phyloP scores from a whole-genome alignment of 148 eudicot species.

The Chenopodium quinoa region DNA sequence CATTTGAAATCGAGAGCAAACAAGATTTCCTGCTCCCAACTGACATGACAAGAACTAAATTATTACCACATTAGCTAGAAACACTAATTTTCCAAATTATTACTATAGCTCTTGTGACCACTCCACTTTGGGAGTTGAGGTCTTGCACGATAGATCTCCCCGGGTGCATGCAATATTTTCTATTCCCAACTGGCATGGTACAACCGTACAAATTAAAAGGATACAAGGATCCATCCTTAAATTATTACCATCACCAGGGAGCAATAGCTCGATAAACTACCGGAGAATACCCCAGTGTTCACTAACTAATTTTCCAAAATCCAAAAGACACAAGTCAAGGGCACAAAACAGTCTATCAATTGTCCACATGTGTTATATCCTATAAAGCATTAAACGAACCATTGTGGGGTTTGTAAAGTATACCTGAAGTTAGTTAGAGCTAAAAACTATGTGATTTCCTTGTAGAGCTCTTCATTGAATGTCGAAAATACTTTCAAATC shows the following conservation, averaged over 20 bases:
- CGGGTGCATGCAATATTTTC: too few species aligned
- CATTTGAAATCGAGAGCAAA: neutral
- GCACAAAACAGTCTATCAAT: too few species aligned
- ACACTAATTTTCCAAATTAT: too few species aligned
- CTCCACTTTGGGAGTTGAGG: too few species aligned
- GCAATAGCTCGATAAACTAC: neutral
- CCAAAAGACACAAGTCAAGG: too few species aligned
- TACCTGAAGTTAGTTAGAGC: constrained; percentile 84
- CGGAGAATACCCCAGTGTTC: too few species aligned
- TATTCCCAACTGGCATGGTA: too few species aligned
- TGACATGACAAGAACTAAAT: neutral
- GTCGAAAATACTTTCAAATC: constrained; percentile 91
- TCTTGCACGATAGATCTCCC: too few species aligned
- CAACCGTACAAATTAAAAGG: neutral
- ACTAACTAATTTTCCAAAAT: too few species aligned
- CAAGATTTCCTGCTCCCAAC: neutral
- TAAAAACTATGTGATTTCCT: constrained; percentile 71
- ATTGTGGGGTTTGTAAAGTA: neutral
- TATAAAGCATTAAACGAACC: neutral
- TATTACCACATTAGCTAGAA: too few species aligned
- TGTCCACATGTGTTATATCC: neutral
- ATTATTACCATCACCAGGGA: neutral
- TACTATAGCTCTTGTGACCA: too few species aligned
- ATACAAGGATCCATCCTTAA: neutral
- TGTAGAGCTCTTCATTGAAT: constrained; percentile 69